Evolutionary conservation across 257 asterid species (phyloP), one percentile per base, ranked within the genome.

Genomic region (Dorcoceras hygrometricum): DNA sequence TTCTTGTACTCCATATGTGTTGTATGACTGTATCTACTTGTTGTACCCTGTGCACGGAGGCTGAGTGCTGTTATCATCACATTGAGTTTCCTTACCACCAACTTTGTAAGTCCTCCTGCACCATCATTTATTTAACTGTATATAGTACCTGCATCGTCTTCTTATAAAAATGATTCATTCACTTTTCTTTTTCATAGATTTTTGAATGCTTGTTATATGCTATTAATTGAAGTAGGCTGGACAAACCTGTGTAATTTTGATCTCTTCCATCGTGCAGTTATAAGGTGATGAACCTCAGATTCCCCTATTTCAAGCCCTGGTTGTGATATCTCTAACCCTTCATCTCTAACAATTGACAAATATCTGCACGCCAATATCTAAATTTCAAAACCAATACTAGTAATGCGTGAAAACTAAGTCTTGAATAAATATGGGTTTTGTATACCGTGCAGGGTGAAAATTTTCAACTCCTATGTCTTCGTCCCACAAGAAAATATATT

Each of bases 21-120:
- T 9, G 1, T 43, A 20, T 43, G 53, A 4, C 5, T 10, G 18
- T 39, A 4, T 34, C 3, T 4, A 43, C 4, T 43, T 43, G 53
- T 66, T 69, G 67, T 90, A 91, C 97, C 97, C 97, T 20, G 97
- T 80, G 79, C 97, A 91, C 68, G 96, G 97, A 79, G 97, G 97
- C 72, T 85, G 79, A 0, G 78, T 27, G 72, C 95, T 91, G 29
- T 62, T 75, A 12, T 76, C 81, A 27, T 88, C 87, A 57, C 96
- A 91, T 66, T 72, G 81, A 58, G 63, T 67, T 34, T 86, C 90
- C 67, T 73, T 78, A 20, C 71, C 86, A 28, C 89, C 95, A 46
- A 61, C 62, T 75, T 82, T 91, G 78, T 80, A 86, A 29, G 81
- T 72, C 80, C 96, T 85, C 78, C 97, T 90, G 79, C 79, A 69